Evolutionary conservation across 1,284 basidiomycete species (phyloP).

Genomic region (Rhodotorula sp.): DNA sequence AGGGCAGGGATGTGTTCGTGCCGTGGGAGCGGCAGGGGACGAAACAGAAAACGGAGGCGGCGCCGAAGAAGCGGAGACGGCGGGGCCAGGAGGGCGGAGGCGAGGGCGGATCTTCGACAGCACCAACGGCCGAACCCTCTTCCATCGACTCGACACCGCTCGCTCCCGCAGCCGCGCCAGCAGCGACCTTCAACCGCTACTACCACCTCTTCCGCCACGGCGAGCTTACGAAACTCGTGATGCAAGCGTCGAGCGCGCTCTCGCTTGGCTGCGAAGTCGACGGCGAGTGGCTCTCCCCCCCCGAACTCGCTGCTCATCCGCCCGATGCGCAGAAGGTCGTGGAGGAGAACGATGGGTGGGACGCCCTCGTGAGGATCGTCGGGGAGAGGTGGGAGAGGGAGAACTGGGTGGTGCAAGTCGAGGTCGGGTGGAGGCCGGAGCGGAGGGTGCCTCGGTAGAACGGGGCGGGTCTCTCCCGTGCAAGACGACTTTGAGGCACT

Average conservation of each 20-base stretch:
- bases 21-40: constrained; percentile 60
- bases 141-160: not conserved
- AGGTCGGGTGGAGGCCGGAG: constrained; percentile 22
- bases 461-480: no score
- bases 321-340: not conserved
- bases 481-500: no score
- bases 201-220: constrained; percentile 87
- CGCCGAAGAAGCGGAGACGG: not conserved
- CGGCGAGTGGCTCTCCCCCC: not conserved
- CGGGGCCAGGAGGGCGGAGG: not conserved
- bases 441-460: no score
- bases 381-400: constrained; percentile 40
- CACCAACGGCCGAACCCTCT: not conserved
- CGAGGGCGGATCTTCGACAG: not conserved
- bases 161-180: constrained; percentile 18
- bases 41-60: constrained; percentile 50
- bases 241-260: constrained; percentile 56
- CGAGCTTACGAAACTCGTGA: constrained; percentile 66
- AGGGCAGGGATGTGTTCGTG: constrained; percentile 64
- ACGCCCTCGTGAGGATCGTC: constrained; percentile 7
- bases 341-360: constrained; percentile 4
- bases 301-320: not conserved
- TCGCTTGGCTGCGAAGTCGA: constrained; percentile 53
- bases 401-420: constrained; percentile 38
- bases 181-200: constrained; percentile 71